Conservation (phyloP, 1,139 yeast species). For the Nakaseomyces sp. region DNA sequence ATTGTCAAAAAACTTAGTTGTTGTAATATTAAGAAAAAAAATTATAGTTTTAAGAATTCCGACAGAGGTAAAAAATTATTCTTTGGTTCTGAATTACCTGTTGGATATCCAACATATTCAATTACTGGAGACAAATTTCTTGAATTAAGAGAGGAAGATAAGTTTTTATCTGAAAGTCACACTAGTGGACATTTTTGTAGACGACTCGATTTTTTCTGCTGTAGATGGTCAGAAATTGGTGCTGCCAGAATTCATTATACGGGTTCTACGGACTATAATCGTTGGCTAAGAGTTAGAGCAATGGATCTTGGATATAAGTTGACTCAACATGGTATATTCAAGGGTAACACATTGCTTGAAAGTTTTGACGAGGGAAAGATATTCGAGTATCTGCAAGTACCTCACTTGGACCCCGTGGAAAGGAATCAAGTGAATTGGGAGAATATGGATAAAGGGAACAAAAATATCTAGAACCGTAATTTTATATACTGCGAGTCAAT, state of each 20-base stretch:
- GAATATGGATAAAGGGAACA: background rate
- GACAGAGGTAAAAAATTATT: conserved; percentile 28
- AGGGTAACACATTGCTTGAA: conserved; percentile 35
- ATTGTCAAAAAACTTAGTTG: conserved; percentile 12
- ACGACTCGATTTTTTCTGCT: conserved; percentile 47
- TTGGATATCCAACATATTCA: conserved; percentile 9
- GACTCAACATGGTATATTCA: conserved; percentile 44
- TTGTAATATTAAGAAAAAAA: conserved; percentile 7
- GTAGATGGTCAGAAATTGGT: conserved; percentile 44
- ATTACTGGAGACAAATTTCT: conserved; percentile 13
- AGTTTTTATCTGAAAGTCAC: conserved; percentile 20
- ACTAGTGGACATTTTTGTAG: conserved; percentile 35
- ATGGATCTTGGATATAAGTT: conserved; percentile 37
- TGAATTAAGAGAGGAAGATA: conserved; percentile 14
- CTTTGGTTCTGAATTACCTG: conserved; percentile 29
- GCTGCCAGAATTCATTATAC: conserved; percentile 50
- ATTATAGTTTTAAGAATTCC: conserved; percentile 9
- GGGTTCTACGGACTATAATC: conserved; percentile 50
- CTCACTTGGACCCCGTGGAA: conserved; percentile 40
- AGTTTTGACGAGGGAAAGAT: conserved; percentile 41
- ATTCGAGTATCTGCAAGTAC: conserved; percentile 40
- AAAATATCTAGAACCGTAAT: background rate
- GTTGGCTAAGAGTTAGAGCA: conserved; percentile 43
- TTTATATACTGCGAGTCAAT: background rate
- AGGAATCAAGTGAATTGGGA: conserved; percentile 21